These are phyloP conservation scores for Globisporangium cederbergense DNA, from an alignment of 352 stramenopile genomes.

Conservation along the genomic window DNA sequence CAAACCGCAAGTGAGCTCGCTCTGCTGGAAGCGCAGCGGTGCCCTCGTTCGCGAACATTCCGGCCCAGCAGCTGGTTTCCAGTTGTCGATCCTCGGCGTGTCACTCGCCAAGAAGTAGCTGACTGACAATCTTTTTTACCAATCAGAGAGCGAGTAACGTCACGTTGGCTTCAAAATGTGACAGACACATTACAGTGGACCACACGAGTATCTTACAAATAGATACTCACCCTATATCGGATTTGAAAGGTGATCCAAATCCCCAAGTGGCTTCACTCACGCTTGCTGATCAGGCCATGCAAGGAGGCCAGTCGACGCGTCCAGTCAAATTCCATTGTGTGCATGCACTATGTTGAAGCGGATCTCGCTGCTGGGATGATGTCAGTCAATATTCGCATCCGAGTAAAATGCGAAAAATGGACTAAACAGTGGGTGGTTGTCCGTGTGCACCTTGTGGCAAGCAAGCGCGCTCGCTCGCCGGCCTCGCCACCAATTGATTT, in stretches of 20 bases:
- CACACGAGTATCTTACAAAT: background rate
- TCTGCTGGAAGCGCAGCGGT: background rate
- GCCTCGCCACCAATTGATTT: background rate
- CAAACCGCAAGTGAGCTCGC: background rate
- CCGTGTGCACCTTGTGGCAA: background rate
- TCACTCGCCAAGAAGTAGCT: background rate
- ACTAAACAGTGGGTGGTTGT: too few species aligned
- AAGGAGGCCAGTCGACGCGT: background rate
- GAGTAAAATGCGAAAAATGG: too few species aligned
- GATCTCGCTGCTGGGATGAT: background rate
- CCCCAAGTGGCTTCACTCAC: background rate
- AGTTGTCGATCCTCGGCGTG: background rate
- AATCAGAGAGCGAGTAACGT: background rate
- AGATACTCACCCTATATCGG: background rate
- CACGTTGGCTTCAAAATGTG: background rate
- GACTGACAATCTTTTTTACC: background rate
- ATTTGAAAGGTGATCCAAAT: background rate
- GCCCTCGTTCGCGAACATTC: background rate
- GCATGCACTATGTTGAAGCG: background rate
- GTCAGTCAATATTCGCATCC: background rate
- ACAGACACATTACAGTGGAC: background rate
- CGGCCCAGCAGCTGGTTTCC: background rate
- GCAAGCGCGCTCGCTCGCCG: background rate
- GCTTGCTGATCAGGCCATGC: background rate
- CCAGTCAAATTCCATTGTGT: background rate